Percentiles rank a stretch among this genome's conserved stretches.
phyloP scores from a whole-genome alignment of 164 flowering plant genomes.

The Amborella trichopoda region DNA sequence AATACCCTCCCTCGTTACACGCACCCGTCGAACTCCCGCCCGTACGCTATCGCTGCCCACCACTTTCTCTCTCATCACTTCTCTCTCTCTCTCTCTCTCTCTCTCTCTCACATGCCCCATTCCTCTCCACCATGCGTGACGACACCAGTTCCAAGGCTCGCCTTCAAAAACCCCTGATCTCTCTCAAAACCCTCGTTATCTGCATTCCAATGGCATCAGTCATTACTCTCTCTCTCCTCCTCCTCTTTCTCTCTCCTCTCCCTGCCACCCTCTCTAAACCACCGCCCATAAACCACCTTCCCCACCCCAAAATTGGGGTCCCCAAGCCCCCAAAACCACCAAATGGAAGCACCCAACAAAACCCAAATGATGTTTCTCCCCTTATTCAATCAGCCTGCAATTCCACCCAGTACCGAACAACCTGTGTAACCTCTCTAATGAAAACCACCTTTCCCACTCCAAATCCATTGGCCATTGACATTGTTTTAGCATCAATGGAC shows the following conservation, averaged over 20 bases:
- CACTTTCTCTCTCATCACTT: background rate
- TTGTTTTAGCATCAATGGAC: conserved; percentile 33
- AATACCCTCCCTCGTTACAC: no score
- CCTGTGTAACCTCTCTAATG: conserved; percentile 30
- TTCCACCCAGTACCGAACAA: conserved; percentile 45
- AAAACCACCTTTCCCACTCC: conserved; percentile 13
- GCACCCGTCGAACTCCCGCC: no score
- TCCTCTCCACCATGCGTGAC: background rate
- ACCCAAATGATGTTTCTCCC: conserved; percentile 20
- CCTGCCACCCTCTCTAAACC: background rate
- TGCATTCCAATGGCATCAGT: conserved; percentile 24
- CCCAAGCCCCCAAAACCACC: background rate
- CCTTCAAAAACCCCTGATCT: conserved; percentile 5
- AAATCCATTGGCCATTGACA: conserved; percentile 20
- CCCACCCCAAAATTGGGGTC: background rate
- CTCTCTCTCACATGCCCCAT: background rate
- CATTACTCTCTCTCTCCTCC: conserved; percentile 18
- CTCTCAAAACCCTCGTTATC: no score
- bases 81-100: background rate
- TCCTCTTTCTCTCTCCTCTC: conserved; percentile 19
- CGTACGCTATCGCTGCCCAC: background rate
- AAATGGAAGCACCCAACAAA: background rate
- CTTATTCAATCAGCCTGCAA: conserved; percentile 56
- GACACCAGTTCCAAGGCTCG: background rate
- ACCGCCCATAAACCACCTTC: background rate